Conservation (phyloP, 176 grass and related monocot genomes). For the Hyparrhenia diplandra region DNA sequence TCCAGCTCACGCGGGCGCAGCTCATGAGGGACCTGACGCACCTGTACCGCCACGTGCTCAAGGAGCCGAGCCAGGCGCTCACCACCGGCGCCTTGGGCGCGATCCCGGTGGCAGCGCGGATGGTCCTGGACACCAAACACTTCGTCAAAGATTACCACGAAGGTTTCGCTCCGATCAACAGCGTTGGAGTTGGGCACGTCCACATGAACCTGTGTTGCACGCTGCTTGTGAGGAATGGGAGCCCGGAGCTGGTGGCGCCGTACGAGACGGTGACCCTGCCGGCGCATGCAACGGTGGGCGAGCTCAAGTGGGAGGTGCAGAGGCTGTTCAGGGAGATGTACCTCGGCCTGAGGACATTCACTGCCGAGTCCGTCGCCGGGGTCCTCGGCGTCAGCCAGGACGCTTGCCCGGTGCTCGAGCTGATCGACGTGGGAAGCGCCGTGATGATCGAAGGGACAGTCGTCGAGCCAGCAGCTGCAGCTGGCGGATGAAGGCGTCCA, state of each 20-base stretch:
- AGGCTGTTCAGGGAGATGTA: slow-evolving; percentile 70
- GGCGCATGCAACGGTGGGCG: slow-evolving; percentile 62
- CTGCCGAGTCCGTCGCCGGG: slow-evolving; percentile 43
- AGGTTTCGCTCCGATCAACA: slow-evolving; percentile 7
- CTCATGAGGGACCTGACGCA: slow-evolving; percentile 61
- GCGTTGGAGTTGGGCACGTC: slow-evolving; percentile 20
- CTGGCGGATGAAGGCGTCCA: slow-evolving; percentile 23
- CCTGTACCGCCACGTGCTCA: slow-evolving; percentile 60
- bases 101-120: slow-evolving; percentile 51
- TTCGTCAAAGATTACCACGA: slow-evolving; percentile 74
- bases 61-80: slow-evolving; percentile 38
- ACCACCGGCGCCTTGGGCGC: slow-evolving; percentile 38
- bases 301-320: slow-evolving; percentile 72
- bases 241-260: slow-evolving; percentile 30
- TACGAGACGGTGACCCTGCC: slow-evolving; percentile 62
- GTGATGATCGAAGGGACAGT: slow-evolving; percentile 57
- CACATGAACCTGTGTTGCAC: slow-evolving; percentile 59
- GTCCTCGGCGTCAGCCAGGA: slow-evolving; percentile 20
- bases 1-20: slow-evolving; percentile 68
- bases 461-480: slow-evolving; percentile 13
- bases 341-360: slow-evolving; percentile 63
- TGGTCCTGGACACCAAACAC: slow-evolving; percentile 72
- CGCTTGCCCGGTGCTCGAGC: slow-evolving; percentile 23
- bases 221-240: slow-evolving; percentile 36
- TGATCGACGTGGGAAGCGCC: slow-evolving; percentile 37